Conservation (phyloP, 1,139 yeast species). For the Zygoascus meyerae region DNA sequence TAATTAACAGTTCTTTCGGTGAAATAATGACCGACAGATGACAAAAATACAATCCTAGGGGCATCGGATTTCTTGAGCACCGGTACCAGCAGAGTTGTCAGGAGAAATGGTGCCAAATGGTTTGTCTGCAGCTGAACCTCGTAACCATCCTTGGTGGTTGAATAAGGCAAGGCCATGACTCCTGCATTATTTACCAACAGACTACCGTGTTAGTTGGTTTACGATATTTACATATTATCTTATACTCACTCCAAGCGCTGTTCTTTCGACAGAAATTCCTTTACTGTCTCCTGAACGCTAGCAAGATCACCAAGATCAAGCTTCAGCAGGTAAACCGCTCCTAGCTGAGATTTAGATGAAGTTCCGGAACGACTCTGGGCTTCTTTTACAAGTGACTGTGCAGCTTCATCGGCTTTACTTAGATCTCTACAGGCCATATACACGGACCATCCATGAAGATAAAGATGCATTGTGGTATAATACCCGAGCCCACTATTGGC, state of each 20-base stretch:
- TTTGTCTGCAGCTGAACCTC: slow-evolving; percentile 80
- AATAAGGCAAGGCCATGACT: slow-evolving; percentile 68
- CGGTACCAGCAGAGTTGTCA: slow-evolving; percentile 59
- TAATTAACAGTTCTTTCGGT: slow-evolving; percentile 48
- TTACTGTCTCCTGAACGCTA: slow-evolving; percentile 54
- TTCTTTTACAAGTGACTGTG: slow-evolving; percentile 48
- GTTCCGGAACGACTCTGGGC: slow-evolving; percentile 39
- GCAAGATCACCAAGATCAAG: slow-evolving; percentile 57
- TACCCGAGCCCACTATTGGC: slow-evolving; percentile 80
- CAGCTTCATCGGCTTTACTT: slow-evolving; percentile 51
- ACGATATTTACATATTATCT: too few species aligned
- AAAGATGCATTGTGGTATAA: slow-evolving; percentile 67
- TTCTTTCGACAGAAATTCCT: slow-evolving; percentile 46
- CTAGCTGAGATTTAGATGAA: slow-evolving; percentile 31
- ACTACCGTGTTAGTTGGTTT: slow-evolving; percentile 25
- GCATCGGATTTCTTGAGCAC: slow-evolving; percentile 41
- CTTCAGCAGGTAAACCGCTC: slow-evolving; percentile 54
- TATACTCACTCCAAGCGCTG: slow-evolving; percentile 35
- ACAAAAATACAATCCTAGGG: slow-evolving; percentile 60
- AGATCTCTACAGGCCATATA: slow-evolving; percentile 68
- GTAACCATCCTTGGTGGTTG: slow-evolving; percentile 60
- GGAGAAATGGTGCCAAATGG: slow-evolving; percentile 66
- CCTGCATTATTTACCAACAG: slow-evolving; percentile 77
- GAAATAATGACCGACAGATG: slow-evolving; percentile 65
- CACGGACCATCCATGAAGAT: slow-evolving; percentile 69